Base-by-base conservation (phyloP, 2,329 filamentous ascomycete genomes). In the Ceratocystiopsis brevicomis region DNA sequence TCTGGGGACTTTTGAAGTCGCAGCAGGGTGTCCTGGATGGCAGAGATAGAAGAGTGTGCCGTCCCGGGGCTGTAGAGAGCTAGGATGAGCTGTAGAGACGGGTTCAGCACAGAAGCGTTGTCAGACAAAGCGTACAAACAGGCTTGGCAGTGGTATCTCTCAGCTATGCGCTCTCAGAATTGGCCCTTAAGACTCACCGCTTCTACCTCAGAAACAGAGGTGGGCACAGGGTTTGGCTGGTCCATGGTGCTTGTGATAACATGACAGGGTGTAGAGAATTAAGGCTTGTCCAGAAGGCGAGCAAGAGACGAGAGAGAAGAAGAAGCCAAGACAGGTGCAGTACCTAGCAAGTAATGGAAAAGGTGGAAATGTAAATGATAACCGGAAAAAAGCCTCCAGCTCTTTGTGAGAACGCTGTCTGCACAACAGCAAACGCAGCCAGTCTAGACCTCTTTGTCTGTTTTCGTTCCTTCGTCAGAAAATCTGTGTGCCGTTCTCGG, bases 1-100 rank as follows among this genome's bases (percentile, higher is more conserved):
- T 83, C 69, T 2, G 78, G 67, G 3, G 84, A 82, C 51, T 76
- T 76, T 56, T 96, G 90, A 16, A 95, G 64, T 21, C 69, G 67
- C 48, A 90, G 83, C 14, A 98, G 66, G 14, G 78, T 74, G 45
- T 81, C 76, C 56, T 96, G 83, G 40, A 69, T 68, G 17, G 58
- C 59, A 12, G 64, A 57, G 42, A 75, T 66, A 17, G 57, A 58
- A 33, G 65, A 60, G 37, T 69, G 65, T 0, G 62, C 45, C 33
- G 66, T 69, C 32, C 40, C 43, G 8, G 68, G 69, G 45, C 67
- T 59, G 51, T 76, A 76, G 6, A 76, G 60, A 11, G 66, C 64
- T 45, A 66, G 55, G 39, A 76, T 66, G 49, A 75, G 53, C 63
- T 53, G 39, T 6, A 36, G 21, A 21, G 19, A 6, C 19, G 19